Base-by-base conservation (phyloP, 768 basidiomycete genomes). In the Mycena galericulata region DNA sequence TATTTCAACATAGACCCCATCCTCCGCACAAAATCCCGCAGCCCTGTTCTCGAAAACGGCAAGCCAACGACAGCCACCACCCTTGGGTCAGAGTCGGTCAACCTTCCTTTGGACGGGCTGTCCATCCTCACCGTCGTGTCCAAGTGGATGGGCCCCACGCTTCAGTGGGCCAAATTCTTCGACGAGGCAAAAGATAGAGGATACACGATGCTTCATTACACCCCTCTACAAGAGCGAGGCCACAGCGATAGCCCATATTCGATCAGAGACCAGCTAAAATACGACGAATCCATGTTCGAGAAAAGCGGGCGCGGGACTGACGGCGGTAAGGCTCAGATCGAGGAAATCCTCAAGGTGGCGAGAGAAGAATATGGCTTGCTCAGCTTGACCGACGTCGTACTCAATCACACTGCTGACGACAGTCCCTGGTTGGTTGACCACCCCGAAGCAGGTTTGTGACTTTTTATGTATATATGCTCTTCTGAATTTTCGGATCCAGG, bases 121-220 rank as follows among this genome's bases (percentile, higher is more conserved):
- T 88, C 92, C 36, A 91, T 99, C 75, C 83, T 99, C 62, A 96
- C 94, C 6, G 85, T 97, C 41, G 90, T 99, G 49, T 97, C 96
- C 2, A 99, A 99, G 78, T 99, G 98, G 98, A 98, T 98, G 95
- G 97, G 97, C 2, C 86, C 92, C 1, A 79, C 95, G 38, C 78
- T 83, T 14, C 83, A 90, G 32, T 99, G 98, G 98, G 84, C 81
- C 47, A 84, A 85, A 4, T 89, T 94, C 76, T 94, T 98, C 71
- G 85, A 87, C 54, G 95, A 97, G 79, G 93, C 95, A 14, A 88
- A 90, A 58, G 86, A 94, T 59, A 85, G 97, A 53, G 97, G 98
- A 1, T 99, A 99, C 83, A 99, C 97, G 57, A 98, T 99, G 95
- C 82, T 99, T 46, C 98, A 99, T 76, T 99, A 93, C 84, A 94